These are phyloP conservation scores for Cryptococcus hybrid DNA, from an alignment of 1,284 basidiomycete species.

Conservation along the genomic window DNA sequence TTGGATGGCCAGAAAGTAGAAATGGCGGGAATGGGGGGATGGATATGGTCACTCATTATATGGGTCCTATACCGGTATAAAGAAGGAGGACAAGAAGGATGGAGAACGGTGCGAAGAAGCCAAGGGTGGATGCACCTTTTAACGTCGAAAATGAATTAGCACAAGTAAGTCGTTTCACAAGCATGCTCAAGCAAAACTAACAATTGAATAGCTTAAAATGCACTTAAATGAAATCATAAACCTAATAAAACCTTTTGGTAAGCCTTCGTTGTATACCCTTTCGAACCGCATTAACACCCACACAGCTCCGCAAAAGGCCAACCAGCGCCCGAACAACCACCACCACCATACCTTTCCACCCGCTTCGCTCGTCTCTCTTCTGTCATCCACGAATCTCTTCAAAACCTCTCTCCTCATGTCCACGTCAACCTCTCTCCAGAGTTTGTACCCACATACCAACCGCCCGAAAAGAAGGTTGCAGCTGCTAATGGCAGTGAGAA, in stretches of 20 bases:
- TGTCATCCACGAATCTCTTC: constrained; percentile 24
- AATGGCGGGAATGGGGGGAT: too few species aligned
- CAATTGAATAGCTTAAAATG: constrained; percentile 20
- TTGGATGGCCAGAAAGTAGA: too few species aligned
- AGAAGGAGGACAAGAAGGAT: too few species aligned
- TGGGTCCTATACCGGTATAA: too few species aligned
- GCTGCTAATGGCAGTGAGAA: not conserved
- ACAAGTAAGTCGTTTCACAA: not conserved
- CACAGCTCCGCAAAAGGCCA: constrained; percentile 14
- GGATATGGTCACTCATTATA: too few species aligned
- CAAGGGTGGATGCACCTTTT: not conserved
- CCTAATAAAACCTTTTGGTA: constrained; percentile 29
- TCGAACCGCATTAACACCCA: not conserved
- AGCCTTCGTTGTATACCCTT: not conserved
- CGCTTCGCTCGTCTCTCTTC: constrained; percentile 30
- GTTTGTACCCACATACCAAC: constrained; percentile 9
- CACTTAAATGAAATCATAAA: constrained; percentile 28
- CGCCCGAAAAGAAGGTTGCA: not conserved
- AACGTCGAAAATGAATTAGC: not conserved
- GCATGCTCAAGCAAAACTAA: not conserved
- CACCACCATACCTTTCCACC: constrained; percentile 32
- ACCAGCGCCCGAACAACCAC: constrained; percentile 17
- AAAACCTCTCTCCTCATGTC: constrained; percentile 19
- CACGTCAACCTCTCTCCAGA: constrained; percentile 19
- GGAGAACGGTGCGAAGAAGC: too few species aligned